A percentile compares a stretch with the other conserved stretches of the same genome.
phyloP scores from a whole-genome alignment of 345 rosid genomes.

The Hibiscus mutabilis region DNA sequence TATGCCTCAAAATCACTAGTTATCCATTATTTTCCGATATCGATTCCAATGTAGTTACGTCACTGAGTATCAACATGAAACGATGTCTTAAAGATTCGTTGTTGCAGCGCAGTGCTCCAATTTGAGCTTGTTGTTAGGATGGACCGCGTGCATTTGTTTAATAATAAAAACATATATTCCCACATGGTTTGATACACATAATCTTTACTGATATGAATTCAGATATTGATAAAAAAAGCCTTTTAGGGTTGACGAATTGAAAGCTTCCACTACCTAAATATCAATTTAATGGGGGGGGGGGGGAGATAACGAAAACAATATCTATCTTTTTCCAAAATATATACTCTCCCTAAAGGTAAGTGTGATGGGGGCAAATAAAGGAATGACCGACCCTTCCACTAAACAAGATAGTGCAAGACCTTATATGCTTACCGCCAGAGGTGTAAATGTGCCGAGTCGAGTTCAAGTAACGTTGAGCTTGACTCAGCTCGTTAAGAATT shows the following conservation, averaged over 20 bases:
- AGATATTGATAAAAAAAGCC: not conserved
- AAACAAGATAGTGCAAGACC: not conserved
- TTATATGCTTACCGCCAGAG: not conserved
- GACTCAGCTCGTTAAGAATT: too few relatives aligned
- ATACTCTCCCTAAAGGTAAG: not conserved
- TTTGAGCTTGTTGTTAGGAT: not conserved
- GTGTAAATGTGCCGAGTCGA: too few relatives aligned
- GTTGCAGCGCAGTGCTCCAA: not conserved
- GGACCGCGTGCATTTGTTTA: not conserved
- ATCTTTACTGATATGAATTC: not conserved
- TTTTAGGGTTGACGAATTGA: not conserved
- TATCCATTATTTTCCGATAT: too few relatives aligned
- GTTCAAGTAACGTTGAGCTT: too few relatives aligned
- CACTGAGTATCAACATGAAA: not conserved
- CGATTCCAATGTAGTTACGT: too few relatives aligned
- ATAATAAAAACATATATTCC: not conserved
- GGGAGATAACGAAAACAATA: not conserved
- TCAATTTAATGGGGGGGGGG: not conserved
- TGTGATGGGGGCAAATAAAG: not conserved
- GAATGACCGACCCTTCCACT: not conserved
- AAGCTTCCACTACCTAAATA: not conserved
- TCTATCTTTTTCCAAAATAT: not conserved
- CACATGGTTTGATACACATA: not conserved
- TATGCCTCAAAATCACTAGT: too few relatives aligned
- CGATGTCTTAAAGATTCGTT: not conserved